Conservation (phyloP, 495 filamentous ascomycete genomes). For the Amniculicola lignicola region DNA sequence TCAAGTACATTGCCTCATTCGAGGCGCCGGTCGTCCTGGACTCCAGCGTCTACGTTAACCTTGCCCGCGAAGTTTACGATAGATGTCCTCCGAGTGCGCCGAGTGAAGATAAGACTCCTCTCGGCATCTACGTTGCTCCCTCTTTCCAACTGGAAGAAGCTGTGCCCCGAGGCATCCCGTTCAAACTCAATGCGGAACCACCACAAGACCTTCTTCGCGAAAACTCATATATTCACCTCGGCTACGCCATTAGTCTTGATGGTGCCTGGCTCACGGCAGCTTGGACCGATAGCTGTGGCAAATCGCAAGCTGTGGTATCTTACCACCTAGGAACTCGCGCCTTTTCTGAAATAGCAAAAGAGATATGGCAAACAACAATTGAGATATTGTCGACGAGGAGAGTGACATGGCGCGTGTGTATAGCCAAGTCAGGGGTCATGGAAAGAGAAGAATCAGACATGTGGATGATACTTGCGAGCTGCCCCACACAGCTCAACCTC, state of each 20-base stretch:
- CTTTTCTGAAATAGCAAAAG: constrained; percentile 63
- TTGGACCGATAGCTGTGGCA: constrained; percentile 87
- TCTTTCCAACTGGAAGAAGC: constrained; percentile 73
- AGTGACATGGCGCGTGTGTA: constrained; percentile 74
- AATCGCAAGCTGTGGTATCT: constrained; percentile 70
- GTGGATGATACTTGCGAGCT: constrained; percentile 48
- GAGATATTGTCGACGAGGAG: constrained; percentile 68
- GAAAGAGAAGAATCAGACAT: constrained; percentile 71
- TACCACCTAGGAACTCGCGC: constrained; percentile 61
- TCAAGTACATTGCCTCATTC: constrained; percentile 64
- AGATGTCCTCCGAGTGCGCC: constrained; percentile 61
- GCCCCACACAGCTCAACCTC: constrained; percentile 34
- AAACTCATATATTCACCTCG: constrained; percentile 80
- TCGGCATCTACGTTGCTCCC: constrained; percentile 53
- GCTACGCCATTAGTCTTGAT: constrained; percentile 76
- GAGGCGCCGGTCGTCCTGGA: constrained; percentile 64
- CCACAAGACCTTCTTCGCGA: constrained; percentile 75
- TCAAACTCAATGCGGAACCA: constrained; percentile 66
- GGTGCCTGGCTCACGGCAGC: constrained; percentile 83
- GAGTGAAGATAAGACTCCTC: constrained; percentile 38
- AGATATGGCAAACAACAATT: constrained; percentile 82
- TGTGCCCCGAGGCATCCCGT: constrained; percentile 69
- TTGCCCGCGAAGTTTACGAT: constrained; percentile 85
- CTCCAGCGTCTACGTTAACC: constrained; percentile 60
- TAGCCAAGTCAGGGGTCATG: constrained; percentile 71